Conservation (phyloP, 495 filamentous ascomycete species). For the Tuber calosporum region DNA sequence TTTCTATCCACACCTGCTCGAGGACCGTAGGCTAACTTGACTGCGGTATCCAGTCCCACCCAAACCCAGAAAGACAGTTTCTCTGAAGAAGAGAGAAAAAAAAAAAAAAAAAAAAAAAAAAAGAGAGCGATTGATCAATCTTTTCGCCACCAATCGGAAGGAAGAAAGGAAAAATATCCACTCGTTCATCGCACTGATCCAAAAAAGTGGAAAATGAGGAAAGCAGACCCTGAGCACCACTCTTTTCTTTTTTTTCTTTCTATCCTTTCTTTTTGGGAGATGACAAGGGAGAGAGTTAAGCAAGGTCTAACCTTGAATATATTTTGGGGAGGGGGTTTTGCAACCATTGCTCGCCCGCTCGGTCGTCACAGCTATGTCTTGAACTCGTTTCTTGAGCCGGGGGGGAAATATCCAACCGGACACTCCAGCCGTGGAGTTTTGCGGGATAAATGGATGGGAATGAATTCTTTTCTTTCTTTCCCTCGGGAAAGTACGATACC, state of each 20-base stretch:
- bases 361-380: slow-evolving; percentile 38
- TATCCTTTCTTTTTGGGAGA: slow-evolving; percentile 1
- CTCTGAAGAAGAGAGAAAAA: neutral
- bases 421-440: slow-evolving; percentile 28
- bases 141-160: neutral
- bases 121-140: neutral
- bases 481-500: neutral
- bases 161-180: neutral
- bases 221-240: slow-evolving; percentile 31
- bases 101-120: neutral
- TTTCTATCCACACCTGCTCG: neutral
- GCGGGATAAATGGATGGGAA: neutral
- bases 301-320: slow-evolving; percentile 29
- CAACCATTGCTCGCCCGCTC: neutral
- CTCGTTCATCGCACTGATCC: slow-evolving; percentile 31
- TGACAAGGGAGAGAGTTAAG: slow-evolving; percentile 23
- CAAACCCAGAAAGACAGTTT: neutral
- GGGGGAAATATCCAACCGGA: slow-evolving; percentile 21
- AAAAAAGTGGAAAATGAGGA: slow-evolving; percentile 35
- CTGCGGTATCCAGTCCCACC: neutral
- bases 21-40: too few species aligned
- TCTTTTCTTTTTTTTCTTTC: neutral
- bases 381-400: neutral
- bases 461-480: neutral
- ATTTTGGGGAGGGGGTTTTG: neutral